Evolutionary conservation across 495 filamentous ascomycete genomes (phyloP), one percentile per base, ranked within the genome.

Genomic region (Clohesyomyces aquaticus): DNA sequence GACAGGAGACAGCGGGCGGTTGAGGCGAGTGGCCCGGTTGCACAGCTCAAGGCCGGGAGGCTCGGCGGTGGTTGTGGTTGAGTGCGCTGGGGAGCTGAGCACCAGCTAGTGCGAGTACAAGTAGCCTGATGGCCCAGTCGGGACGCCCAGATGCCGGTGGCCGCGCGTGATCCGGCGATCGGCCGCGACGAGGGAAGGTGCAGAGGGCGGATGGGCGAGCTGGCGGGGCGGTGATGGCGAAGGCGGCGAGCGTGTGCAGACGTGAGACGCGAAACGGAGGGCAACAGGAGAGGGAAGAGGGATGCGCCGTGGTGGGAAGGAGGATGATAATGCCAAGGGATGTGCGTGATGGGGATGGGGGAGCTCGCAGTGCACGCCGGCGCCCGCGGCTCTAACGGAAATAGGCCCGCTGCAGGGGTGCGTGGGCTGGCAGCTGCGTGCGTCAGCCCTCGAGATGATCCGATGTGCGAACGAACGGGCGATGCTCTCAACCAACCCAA

Each of bases 301-400:
- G 32, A 6, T 18, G n/a, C n/a, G n/a, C n/a, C n/a, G n/a, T n/a
- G n/a, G n/a, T n/a, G n/a, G n/a, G n/a, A n/a, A n/a, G n/a, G 43
- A 18, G 43, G 21, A 47, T 47, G 43, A 47, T 4, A 4, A 47
- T 18, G 43, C 43, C 43, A 47, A 47, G 43, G 16, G 43, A 23
- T n/a, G 21, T 6, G 32, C 32, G 32, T 38, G 32, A 38, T 14
- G 32, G 32, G 6, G 32, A 14, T 6, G 32, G 14, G 14, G 32
- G 32, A 6, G 32, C 6, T 38, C 14, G 32, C 6, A 14, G 6
- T 38, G 32, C n/a, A n/a, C 35, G 35, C 9, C 9, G 9, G 35
- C 9, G 14, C 8, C n/a, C 16, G 43, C 43, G 14, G 43, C 43
- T 47, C 21, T n/a, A 47, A 18, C 16, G 43, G 21, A n/a, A 47